Base-by-base conservation (phyloP, 2,329 filamentous ascomycete genomes). In the Microdochium paspali region DNA sequence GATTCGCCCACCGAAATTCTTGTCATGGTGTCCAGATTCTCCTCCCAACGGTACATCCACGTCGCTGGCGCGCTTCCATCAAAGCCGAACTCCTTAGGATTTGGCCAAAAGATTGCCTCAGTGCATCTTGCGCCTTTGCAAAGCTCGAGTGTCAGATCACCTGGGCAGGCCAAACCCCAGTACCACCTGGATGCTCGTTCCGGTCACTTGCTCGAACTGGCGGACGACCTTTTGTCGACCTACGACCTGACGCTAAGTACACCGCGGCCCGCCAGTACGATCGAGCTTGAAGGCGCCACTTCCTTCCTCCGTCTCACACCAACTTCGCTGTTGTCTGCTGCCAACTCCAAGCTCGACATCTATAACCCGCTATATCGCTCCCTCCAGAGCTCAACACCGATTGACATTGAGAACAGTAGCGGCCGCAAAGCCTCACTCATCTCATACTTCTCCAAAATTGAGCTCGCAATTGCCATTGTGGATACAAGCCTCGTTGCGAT, bases 361-460 rank as follows among this genome's bases (percentile, higher is more conserved):
- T 85, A 84, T 60, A 88, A 89, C 62, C 79, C 84, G 28, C 78
- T 82, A 50, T 90, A 82, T 60, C 76, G 69, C 25, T 80, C 78
- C 7, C 59, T 80, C n/a, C 78, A 81, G 54, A 74, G 74, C 26
- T 72, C 70, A 12, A 60, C 70, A 4, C 51, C 65, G 2, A 52
- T 76, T 45, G 67, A 77, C 45, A 54, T 72, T n/a, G 68, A 68
- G 0, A 64, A 64, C n/a, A 54, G 58, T 57, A 69, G 60, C 47
- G 49, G 47, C 18, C 55, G 57, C 23, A 7, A 54, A 1, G 75
- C 70, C 51, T 65, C 72, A 4, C 66, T 83, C n/a, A 65, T 78
- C 24, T 69, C 75, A 18, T 84, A 85, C 59, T 80, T 87, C 52
- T 71, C 79, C 2, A 82, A 83, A 48, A 70, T 85, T 44, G 82